Percentiles rank a stretch among this genome's conserved stretches.
These are phyloP conservation scores for Metschnikowia bowlesiae DNA, from an alignment of 805 yeast species.

Conservation along the genomic window DNA sequence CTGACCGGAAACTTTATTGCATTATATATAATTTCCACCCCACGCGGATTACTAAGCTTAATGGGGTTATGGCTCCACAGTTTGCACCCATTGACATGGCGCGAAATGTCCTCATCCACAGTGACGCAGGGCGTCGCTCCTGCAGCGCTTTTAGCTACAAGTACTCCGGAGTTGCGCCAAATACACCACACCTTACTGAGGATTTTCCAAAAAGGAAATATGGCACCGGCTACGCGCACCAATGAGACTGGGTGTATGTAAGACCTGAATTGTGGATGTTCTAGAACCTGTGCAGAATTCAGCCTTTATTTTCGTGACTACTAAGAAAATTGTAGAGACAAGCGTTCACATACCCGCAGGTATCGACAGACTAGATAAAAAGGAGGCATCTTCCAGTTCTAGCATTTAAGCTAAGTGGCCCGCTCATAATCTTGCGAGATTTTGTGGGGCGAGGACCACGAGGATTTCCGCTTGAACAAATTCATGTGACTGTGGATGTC, in stretches of 20 bases:
- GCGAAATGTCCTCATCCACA: slow-evolving; percentile 5
- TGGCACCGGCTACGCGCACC: not conserved
- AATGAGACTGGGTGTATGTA: not conserved
- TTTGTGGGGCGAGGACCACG: too few relatives aligned
- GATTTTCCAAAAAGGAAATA: not conserved
- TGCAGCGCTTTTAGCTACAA: not conserved
- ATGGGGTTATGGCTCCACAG: slow-evolving; percentile 6
- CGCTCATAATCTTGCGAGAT: too few relatives aligned
- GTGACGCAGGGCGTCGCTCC: slow-evolving; percentile 4
- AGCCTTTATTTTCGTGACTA: not conserved
- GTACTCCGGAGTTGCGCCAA: not conserved
- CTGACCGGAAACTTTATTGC: too few relatives aligned
- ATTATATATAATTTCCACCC: not conserved
- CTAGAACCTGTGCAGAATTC: not conserved
- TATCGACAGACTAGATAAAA: too few relatives aligned
- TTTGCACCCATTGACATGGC: slow-evolving; percentile 10
- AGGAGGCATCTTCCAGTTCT: too few relatives aligned
- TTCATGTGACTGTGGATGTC: slow-evolving; percentile 1
- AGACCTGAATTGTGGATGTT: not conserved
- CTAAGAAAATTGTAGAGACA: too few relatives aligned
- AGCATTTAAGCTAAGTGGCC: too few relatives aligned
- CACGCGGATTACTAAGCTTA: not conserved
- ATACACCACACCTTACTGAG: not conserved
- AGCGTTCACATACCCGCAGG: not conserved
- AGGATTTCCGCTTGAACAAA: not conserved